Evolutionary conservation across 108 stramenopile genomes (phyloP).

Genomic region (Aurantiochytrium sp.): DNA sequence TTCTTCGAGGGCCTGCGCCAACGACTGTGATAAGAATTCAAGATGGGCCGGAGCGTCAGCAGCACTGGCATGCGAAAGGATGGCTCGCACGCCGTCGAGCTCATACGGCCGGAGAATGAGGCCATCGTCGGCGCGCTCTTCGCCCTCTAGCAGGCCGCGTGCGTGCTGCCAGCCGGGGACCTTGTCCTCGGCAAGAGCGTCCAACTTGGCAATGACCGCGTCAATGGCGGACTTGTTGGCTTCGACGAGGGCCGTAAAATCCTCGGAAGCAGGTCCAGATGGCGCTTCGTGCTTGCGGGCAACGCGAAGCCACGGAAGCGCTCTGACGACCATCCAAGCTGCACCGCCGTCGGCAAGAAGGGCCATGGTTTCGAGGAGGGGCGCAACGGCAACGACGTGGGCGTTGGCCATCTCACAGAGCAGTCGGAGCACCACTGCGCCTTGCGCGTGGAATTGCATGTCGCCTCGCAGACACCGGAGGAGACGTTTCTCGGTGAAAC

Average conservation of each 20-base stretch:
- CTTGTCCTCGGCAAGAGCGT: background rate
- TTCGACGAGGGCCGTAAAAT: too few relatives aligned
- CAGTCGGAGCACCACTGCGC: background rate
- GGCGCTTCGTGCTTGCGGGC: background rate
- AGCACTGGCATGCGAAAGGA: background rate
- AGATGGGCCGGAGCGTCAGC: background rate
- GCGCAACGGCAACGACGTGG: background rate
- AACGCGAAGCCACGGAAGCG: background rate
- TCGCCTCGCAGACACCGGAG: background rate
- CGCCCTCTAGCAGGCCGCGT: background rate
- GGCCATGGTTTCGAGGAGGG: background rate
- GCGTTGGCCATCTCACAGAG: background rate
- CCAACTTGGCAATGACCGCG: background rate
- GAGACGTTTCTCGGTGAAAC: background rate
- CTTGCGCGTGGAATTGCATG: background rate
- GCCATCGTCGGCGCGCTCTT: background rate
- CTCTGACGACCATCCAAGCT: background rate
- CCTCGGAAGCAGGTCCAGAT: too few relatives aligned
- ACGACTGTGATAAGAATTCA: background rate
- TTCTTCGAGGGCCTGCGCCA: background rate
- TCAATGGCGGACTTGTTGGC: background rate
- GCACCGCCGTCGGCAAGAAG: background rate
- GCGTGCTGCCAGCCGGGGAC: background rate
- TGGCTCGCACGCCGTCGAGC: background rate
- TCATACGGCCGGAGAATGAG: background rate